These are phyloP conservation scores for Calonectria fujianensis DNA, from an alignment of 2,329 filamentous ascomycete genomes.

Conservation along the genomic window DNA sequence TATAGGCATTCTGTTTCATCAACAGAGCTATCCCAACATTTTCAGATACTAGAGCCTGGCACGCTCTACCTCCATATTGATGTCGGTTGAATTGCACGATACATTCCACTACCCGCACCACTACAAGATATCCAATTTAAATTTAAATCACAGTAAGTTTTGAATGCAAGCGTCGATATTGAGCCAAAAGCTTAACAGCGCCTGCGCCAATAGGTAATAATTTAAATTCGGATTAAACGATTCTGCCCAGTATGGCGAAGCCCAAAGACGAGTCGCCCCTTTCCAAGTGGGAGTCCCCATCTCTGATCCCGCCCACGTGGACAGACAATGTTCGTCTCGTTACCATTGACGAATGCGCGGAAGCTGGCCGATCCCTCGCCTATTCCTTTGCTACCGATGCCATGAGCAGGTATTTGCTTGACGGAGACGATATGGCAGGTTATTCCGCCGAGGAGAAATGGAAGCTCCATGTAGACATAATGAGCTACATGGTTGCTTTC, in stretches of 20 bases:
- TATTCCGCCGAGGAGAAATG: conserved; percentile 81
- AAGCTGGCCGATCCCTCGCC: conserved; percentile 82
- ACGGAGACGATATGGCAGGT: conserved; percentile 79
- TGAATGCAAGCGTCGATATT: conserved; percentile 62
- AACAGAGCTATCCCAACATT: background rate
- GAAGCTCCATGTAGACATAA: conserved; percentile 84
- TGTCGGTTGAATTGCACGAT: conserved; percentile 75
- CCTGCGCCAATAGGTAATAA: conserved; percentile 41
- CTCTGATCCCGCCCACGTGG: conserved; percentile 72
- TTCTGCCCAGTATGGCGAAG: conserved; percentile 66
- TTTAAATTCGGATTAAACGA: conserved; percentile 50
- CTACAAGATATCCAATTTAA: conserved; percentile 74
- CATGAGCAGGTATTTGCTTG: conserved; percentile 83
- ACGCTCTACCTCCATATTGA: conserved; percentile 68
- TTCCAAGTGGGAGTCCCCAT: conserved; percentile 60
- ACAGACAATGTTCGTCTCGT: conserved; percentile 77
- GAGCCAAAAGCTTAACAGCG: conserved; percentile 47
- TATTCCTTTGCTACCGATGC: conserved; percentile 86
- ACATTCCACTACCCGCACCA: conserved; percentile 74
- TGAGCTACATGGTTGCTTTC: conserved; percentile 85
- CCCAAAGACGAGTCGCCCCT: conserved; percentile 57
- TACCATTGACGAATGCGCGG: conserved; percentile 79
- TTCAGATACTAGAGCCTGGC: conserved; percentile 47
- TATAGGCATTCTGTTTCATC: background rate
- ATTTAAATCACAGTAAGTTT: conserved; percentile 75